Evolutionary conservation across 805 yeast genomes (phyloP).

Genomic region (Candida ovalis): DNA sequence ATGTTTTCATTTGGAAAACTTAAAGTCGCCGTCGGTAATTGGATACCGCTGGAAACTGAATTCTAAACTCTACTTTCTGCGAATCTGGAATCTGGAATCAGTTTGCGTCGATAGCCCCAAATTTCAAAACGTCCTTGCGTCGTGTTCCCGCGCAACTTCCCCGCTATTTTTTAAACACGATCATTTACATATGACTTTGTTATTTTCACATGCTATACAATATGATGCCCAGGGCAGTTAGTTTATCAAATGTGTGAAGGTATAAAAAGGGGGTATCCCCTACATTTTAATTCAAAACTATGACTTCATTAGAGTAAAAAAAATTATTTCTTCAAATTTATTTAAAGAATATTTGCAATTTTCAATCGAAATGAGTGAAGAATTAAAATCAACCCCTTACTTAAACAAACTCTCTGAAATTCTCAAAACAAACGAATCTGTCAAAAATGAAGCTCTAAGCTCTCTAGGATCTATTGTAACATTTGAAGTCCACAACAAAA

Average conservation of each 20-base stretch:
- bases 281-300: not conserved
- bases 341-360: no score
- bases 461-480: slow-evolving; percentile 35
- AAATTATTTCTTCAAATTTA: no score
- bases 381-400: slow-evolving; percentile 16
- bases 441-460: slow-evolving; percentile 28
- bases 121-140: not conserved
- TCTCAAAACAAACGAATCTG: slow-evolving; percentile 15
- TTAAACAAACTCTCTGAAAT: slow-evolving; percentile 13
- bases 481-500: slow-evolving; percentile 63
- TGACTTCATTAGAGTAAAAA: not conserved
- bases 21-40: no score
- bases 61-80: no score
- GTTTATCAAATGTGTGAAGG: not conserved
- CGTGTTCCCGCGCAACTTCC: not conserved
- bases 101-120: not conserved
- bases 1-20: not conserved
- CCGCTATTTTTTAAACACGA: not conserved
- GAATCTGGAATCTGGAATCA: no score
- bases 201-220: slow-evolving; percentile 11
- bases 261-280: not conserved
- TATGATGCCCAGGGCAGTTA: not conserved
- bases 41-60: no score
- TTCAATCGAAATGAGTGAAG: slow-evolving; percentile 9
- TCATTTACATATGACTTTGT: not conserved